phyloP scores from a whole-genome alignment of 2,329 filamentous ascomycete genomes.

The Lachnellula occidentalis region DNA sequence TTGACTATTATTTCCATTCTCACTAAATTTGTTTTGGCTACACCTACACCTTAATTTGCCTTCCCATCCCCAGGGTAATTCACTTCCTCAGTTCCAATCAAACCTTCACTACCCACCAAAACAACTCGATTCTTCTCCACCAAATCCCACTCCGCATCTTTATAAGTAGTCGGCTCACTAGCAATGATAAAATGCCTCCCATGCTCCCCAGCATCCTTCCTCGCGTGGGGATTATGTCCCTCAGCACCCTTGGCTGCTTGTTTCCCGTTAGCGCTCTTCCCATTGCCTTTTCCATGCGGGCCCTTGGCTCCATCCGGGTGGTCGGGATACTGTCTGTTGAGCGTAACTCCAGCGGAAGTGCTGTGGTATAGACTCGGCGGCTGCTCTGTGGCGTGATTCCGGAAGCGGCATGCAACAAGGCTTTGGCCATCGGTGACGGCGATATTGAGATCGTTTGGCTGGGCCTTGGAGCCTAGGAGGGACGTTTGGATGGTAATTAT shows the following conservation, averaged over 20 bases:
- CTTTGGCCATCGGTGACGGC: slow-evolving; percentile 45
- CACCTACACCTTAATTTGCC: not conserved
- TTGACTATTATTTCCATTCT: too few relatives aligned
- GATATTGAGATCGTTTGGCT: slow-evolving; percentile 47
- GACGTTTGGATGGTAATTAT: slow-evolving; percentile 40
- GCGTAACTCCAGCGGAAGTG: slow-evolving; percentile 43
- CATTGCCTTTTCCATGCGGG: slow-evolving; percentile 25
- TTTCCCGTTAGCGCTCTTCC: slow-evolving; percentile 3
- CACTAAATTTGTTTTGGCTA: too few relatives aligned
- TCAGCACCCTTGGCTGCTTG: slow-evolving; percentile 21
- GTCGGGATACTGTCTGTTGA: slow-evolving; percentile 48
- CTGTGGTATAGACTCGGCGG: slow-evolving; percentile 48
- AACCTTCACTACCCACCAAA: slow-evolving; percentile 5
- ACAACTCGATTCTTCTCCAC: slow-evolving; percentile 39
- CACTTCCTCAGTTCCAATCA: slow-evolving; percentile 8
- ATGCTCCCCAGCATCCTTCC: slow-evolving; percentile 36
- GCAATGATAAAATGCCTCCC: slow-evolving; percentile 49
- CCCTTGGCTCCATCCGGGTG: slow-evolving; percentile 37
- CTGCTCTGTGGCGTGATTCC: slow-evolving; percentile 46
- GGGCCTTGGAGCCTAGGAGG: slow-evolving; percentile 34
- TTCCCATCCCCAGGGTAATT: slow-evolving; percentile 3
- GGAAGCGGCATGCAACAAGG: slow-evolving; percentile 46
- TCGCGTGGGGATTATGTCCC: slow-evolving; percentile 22
- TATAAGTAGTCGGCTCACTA: slow-evolving; percentile 49
- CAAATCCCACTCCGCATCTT: slow-evolving; percentile 45